Base-by-base conservation (phyloP, 495 filamentous ascomycete genomes). In the Penicillium herquei region DNA sequence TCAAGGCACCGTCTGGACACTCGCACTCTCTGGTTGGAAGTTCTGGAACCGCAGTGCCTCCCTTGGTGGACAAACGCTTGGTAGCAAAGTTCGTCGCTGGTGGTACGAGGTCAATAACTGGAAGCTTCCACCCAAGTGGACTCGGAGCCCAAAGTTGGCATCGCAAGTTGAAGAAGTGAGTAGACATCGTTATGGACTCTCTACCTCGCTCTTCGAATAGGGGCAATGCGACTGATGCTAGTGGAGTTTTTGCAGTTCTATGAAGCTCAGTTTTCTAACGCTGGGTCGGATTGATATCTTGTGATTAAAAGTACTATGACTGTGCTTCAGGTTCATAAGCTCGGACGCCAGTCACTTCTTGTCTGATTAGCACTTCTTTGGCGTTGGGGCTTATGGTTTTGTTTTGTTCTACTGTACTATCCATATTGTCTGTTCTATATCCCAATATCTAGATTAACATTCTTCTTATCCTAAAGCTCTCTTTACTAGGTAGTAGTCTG, bases 21-120 rank as follows among this genome's bases (percentile, higher is more conserved):
- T 96, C 26, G 82, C 81, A 13, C 78, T 96, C 42, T 79, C 77
- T 55, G 92, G 91, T 34, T 96, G 91, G 91, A 80, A 88, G 55
- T 81, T 86, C 69, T 93, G 87, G 87, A 95, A 96, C 72, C 78
- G 79, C 52, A 83, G 73, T 49, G 84, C 89, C 26, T 81, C 83
- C 54, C 77, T 92, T 52, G 80, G 81, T 56, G 92, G 92, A 2
- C 81, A 76, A 43, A 84, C 80, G 14, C 72, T 88, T 18, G 92
- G 92, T 30, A 88, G 86, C 26, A 77, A 78, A 56, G 65, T 92
- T 12, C 77, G 92, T 55, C 71, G 90, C 51, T 96, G 92, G 92
- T 96, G 92, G 92, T 96, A 88, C 70, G 82, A 79, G 31, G 89
- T 94, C 0, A 96, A 96, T 58, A 88, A 92, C 61, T 96, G 92